Evolutionary conservation across 2,329 filamentous ascomycete genomes (phyloP).

Genomic region (Beauveria caledonica): DNA sequence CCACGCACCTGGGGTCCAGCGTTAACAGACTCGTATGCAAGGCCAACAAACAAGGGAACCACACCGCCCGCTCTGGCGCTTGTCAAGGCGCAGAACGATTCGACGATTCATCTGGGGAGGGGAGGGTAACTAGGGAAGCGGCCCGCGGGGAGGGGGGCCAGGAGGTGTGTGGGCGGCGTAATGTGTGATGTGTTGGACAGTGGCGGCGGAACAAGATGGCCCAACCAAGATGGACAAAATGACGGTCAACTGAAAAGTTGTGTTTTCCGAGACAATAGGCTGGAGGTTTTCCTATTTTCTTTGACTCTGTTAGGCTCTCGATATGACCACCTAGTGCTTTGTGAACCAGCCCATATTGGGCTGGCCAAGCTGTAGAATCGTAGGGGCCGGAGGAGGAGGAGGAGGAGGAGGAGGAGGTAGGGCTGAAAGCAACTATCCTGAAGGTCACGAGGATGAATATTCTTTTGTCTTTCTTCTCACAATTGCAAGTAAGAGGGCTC

Average conservation of each 20-base stretch:
- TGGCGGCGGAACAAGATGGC: slow-evolving; percentile 1
- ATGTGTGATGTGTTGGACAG: slow-evolving; percentile 2
- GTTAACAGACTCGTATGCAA: not conserved
- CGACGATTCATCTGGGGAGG: not conserved
- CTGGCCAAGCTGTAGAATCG: not conserved
- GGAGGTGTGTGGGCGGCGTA: not conserved
- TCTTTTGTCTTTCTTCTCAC: not conserved
- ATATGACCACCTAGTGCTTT: not conserved
- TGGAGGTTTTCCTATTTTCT: not conserved
- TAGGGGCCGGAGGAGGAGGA: not conserved
- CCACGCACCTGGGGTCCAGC: not conserved
- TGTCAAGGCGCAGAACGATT: not conserved
- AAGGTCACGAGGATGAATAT: not conserved
- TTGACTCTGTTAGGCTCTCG: not conserved
- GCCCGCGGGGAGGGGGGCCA: not conserved
- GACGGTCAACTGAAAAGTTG: too few relatives aligned
- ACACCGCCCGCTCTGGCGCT: slow-evolving; percentile 7
- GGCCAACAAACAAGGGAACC: slow-evolving; percentile 8
- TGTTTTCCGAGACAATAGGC: too few relatives aligned
- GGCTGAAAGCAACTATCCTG: not conserved
- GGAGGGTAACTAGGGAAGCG: not conserved
- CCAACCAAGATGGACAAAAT: not conserved
- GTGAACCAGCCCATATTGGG: not conserved
- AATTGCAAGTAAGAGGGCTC: not conserved
- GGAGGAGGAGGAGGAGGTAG: not conserved